A percentile compares a stretch with the other conserved stretches of the same genome.
phyloP scores from a whole-genome alignment of 225 moss, liverwort and hornwort species.

The Thuidium tamariscinum region DNA sequence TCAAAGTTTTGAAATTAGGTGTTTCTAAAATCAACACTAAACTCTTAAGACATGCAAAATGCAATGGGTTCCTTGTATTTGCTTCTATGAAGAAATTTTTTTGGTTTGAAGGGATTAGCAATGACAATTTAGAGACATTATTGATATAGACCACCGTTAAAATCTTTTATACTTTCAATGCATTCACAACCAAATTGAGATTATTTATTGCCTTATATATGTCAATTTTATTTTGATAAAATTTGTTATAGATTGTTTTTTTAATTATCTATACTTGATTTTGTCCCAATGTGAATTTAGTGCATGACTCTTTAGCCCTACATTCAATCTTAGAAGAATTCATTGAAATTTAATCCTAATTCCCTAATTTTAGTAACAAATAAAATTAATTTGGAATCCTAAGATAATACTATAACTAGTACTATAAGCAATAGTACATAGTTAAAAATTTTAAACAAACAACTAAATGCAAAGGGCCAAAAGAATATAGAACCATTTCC shows the following conservation, averaged over 20 bases:
- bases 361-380: no score
- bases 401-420: not conserved
- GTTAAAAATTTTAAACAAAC: not conserved
- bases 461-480: not conserved
- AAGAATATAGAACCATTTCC: not conserved
- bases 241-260: not conserved
- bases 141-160: not conserved
- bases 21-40: not conserved
- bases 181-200: not conserved
- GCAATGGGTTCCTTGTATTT: fast-evolving
- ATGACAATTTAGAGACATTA: no score
- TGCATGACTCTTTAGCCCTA: not conserved
- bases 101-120: not conserved
- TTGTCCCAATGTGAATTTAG: not conserved
- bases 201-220: not conserved
- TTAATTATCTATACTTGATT: not conserved
- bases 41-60: not conserved
- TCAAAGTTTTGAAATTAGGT: not conserved
- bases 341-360: no score
- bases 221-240: not conserved
- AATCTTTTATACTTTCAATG: no score
- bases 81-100: no score
- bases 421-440: no score
- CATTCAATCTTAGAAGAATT: not conserved
- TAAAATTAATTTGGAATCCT: not conserved